These are phyloP conservation scores for Periconia digitata DNA, from an alignment of 2,329 filamentous ascomycete species.

Conservation along the genomic window DNA sequence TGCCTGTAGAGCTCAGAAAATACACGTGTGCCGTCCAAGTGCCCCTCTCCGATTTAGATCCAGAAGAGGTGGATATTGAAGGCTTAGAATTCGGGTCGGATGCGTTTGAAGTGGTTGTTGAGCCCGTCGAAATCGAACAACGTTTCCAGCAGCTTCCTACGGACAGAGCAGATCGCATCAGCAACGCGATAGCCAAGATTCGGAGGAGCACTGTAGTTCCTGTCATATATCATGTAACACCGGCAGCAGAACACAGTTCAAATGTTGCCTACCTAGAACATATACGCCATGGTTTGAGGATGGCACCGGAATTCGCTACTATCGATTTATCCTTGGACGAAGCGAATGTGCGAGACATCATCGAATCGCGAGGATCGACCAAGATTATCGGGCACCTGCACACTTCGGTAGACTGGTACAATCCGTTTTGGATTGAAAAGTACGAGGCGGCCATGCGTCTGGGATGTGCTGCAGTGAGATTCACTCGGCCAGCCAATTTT, in stretches of 20 bases:
- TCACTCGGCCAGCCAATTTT: constrained; percentile 59
- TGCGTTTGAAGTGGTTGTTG: constrained; percentile 64
- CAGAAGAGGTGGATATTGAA: constrained; percentile 60
- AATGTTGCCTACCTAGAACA: constrained; percentile 56
- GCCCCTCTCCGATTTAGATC: constrained; percentile 59
- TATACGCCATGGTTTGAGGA: constrained; percentile 60
- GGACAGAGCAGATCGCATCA: constrained; percentile 50
- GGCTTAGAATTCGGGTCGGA: constrained; percentile 67
- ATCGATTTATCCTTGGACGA: constrained; percentile 63
- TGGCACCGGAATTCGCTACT: constrained; percentile 62
- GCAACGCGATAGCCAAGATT: constrained; percentile 61
- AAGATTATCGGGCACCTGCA: constrained; percentile 63
- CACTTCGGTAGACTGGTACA: constrained; percentile 57
- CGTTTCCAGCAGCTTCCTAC: constrained; percentile 14
- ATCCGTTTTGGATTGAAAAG: constrained; percentile 56
- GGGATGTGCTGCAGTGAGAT: constrained; percentile 64
- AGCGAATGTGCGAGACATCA: constrained; percentile 52
- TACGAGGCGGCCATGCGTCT: constrained; percentile 61
- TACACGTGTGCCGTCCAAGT: constrained; percentile 71
- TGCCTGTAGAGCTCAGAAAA: constrained; percentile 60
- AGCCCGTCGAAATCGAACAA: constrained; percentile 27
- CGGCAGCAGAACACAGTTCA: constrained; percentile 27
- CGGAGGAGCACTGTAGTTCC: constrained; percentile 62
- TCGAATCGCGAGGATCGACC: constrained; percentile 56
- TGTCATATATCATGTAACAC: constrained; percentile 45